A percentile compares a stretch with the other conserved stretches of the same genome.
Conservation (phyloP, 176 grass and related monocot species). For the Calamus simplicifolius region DNA sequence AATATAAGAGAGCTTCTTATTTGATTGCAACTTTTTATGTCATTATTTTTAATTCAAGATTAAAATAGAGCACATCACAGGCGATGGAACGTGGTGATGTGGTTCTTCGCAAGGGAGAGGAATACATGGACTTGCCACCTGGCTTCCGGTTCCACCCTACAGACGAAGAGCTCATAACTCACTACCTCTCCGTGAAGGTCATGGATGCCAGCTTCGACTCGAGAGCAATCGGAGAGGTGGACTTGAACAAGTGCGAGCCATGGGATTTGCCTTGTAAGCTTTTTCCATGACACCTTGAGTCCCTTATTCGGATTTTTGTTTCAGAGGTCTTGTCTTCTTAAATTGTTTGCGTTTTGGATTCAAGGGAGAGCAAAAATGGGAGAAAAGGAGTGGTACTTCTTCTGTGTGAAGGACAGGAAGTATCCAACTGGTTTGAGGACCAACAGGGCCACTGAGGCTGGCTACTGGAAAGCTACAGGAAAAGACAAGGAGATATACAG, state of each 20-base stretch:
- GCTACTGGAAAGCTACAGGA: slow-evolving; percentile 87
- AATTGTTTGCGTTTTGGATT: background rate
- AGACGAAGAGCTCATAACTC: slow-evolving; percentile 78
- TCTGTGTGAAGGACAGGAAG: slow-evolving; percentile 74
- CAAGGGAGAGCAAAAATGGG: slow-evolving; percentile 62
- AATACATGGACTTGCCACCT: slow-evolving; percentile 50
- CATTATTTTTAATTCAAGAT: too few relatives aligned
- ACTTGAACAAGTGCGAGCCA: slow-evolving; percentile 70
- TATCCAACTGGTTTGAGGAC: slow-evolving; percentile 73
- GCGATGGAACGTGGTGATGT: too few relatives aligned
- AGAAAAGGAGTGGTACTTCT: slow-evolving; percentile 92
- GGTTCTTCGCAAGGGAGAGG: background rate
- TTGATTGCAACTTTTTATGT: too few relatives aligned
- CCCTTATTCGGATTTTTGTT: background rate
- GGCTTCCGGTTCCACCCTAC: slow-evolving; percentile 77
- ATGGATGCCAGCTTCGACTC: slow-evolving; percentile 42
- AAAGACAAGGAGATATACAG: slow-evolving; percentile 62
- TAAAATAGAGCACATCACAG: too few relatives aligned
- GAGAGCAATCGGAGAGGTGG: slow-evolving; percentile 44
- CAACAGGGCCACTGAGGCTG: slow-evolving; percentile 60
- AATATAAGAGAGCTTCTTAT: too few relatives aligned
- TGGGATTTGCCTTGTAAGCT: slow-evolving; percentile 73
- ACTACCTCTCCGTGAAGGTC: slow-evolving; percentile 63
- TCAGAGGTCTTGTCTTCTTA: background rate
- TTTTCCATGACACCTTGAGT: background rate